These are phyloP conservation scores for Alliaria petiolata DNA, from an alignment of 345 rosid species.

Conservation along the genomic window DNA sequence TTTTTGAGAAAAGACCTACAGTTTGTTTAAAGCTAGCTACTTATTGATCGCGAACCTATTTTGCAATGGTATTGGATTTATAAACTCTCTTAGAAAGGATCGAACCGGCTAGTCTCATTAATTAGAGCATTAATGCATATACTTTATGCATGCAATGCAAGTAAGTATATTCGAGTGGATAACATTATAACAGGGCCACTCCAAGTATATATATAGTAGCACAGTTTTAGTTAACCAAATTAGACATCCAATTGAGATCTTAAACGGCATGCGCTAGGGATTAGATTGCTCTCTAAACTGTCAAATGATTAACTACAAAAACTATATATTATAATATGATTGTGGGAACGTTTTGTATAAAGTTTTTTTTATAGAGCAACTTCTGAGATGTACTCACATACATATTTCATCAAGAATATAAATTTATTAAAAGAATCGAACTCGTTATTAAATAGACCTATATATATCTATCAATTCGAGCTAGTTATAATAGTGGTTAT, in stretches of 20 bases:
- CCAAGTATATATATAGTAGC: too few species aligned
- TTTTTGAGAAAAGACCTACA: too few species aligned
- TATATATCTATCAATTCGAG: background rate
- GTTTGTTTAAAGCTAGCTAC: background rate
- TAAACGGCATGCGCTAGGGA: background rate
- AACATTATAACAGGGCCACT: background rate
- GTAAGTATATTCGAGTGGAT: background rate
- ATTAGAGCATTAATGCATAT: too few species aligned
- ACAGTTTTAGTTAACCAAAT: background rate
- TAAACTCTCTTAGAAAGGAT: background rate
- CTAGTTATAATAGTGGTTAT: background rate
- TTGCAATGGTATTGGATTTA: too few species aligned
- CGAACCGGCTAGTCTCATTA: background rate
- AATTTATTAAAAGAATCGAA: background rate
- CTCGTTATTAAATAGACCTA: background rate
- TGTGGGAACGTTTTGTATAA: background rate
- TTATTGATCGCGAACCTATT: too few species aligned
- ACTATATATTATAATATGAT: background rate
- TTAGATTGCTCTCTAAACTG: background rate
- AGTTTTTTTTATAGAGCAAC: background rate
- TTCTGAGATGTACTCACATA: background rate
- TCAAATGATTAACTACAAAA: background rate
- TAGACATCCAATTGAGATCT: background rate
- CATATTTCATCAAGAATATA: slow-evolving; percentile 20
- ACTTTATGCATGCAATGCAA: slow-evolving; percentile 19